Conservation (phyloP, 495 filamentous ascomycete species). For the Achaetomiella virescens region DNA sequence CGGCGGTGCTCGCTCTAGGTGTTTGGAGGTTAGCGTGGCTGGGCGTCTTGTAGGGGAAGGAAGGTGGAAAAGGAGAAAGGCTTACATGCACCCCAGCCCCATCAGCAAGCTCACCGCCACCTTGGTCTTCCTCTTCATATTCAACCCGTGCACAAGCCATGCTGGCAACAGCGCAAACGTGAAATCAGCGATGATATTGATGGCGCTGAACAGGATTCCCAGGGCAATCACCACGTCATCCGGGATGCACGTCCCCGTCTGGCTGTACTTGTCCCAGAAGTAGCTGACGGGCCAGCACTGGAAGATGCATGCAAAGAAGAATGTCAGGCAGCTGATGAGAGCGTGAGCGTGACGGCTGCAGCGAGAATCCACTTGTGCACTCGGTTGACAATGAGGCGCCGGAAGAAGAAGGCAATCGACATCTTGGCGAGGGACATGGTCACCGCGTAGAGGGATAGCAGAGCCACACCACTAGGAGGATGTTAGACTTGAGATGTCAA, state of each 20-base stretch:
- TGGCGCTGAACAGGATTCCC: conserved; percentile 21
- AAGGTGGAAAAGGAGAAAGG: neutral
- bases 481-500: neutral
- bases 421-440: conserved; percentile 34
- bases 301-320: conserved; percentile 38
- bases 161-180: conserved; percentile 31
- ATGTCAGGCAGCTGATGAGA: conserved; percentile 28
- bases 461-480: conserved; percentile 16
- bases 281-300: conserved; percentile 37
- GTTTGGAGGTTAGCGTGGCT: neutral
- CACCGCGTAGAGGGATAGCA: conserved; percentile 20
- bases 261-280: conserved; percentile 31
- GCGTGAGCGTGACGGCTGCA: conserved; percentile 20
- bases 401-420: conserved; percentile 39
- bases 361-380: conserved; percentile 37
- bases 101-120: conserved; percentile 17
- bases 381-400: conserved; percentile 34
- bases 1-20: conserved; percentile 27
- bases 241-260: conserved; percentile 25
- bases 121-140: conserved; percentile 27
- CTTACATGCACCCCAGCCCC: conserved; percentile 24
- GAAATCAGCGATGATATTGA: conserved; percentile 29
- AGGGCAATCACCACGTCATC: conserved; percentile 16
- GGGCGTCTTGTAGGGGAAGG: neutral
- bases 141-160: conserved; percentile 28